Evolutionary conservation across 345 rosid genomes (phyloP).

Genomic region (Carallia pectinifolia): DNA sequence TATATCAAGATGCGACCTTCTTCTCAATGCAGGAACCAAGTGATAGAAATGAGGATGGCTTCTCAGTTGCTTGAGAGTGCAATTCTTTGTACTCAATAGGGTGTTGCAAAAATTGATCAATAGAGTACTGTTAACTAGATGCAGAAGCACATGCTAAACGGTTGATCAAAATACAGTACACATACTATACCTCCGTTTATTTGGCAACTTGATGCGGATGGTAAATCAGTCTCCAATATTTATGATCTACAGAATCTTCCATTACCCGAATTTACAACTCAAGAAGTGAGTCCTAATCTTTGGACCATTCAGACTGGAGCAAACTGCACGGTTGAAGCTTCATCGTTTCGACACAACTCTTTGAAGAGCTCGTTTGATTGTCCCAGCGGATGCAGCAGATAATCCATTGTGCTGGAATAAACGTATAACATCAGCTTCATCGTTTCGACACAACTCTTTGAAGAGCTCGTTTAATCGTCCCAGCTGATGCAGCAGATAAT

Average conservation of each 20-base stretch:
- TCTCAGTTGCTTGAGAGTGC: too few species aligned
- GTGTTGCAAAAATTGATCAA: too few species aligned
- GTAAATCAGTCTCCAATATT: background rate
- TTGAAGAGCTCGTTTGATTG: constrained; percentile 57
- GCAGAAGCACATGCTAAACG: too few species aligned
- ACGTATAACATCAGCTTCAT: constrained; percentile 21
- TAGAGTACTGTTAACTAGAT: background rate
- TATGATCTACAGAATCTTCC: constrained; percentile 17
- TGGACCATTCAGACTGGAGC: background rate
- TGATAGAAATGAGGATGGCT: too few species aligned
- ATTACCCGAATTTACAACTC: constrained; percentile 19
- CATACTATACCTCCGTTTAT: constrained; percentile 11
- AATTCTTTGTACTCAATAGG: too few species aligned
- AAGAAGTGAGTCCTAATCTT: constrained; percentile 11
- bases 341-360: constrained; percentile 59
- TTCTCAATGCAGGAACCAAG: too few species aligned
- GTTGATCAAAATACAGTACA: background rate
- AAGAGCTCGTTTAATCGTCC: constrained; percentile 55
- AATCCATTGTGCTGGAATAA: constrained; percentile 60
- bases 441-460: constrained; percentile 57
- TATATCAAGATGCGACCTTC: too few species aligned
- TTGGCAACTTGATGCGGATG: constrained; percentile 7
- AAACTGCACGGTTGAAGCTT: constrained; percentile 10
- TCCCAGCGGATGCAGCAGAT: constrained; percentile 37
- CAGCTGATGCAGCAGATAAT: constrained; percentile 37